phyloP scores from a whole-genome alignment of 805 yeast genomes.

The Cephaloascus albidus region DNA sequence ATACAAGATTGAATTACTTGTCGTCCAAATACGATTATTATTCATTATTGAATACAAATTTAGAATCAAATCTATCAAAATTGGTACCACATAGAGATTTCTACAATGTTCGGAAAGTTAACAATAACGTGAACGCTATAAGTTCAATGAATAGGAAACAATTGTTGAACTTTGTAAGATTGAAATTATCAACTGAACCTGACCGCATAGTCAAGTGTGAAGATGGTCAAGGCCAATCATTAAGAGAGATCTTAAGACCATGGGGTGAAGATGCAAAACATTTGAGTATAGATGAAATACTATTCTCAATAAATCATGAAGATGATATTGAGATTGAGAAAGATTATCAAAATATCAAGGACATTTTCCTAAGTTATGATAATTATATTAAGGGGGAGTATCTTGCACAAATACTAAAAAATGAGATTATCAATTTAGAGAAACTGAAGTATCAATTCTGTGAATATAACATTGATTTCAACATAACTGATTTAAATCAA shows the following conservation, averaged over 20 bases:
- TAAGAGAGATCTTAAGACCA: neutral
- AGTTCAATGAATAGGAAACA: neutral
- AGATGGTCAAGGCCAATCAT: neutral
- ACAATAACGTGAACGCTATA: neutral
- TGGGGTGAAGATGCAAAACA: neutral
- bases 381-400: conserved; percentile 26
- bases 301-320: neutral
- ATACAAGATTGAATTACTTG: conserved; percentile 18
- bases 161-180: conserved; percentile 26
- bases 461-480: conserved; percentile 24
- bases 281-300: neutral
- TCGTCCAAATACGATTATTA: conserved; percentile 23
- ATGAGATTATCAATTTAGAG: conserved; percentile 18
- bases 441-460: conserved; percentile 27
- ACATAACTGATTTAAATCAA: conserved; percentile 4
- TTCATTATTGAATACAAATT: conserved; percentile 13
- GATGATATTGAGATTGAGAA: conserved; percentile 10
- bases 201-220: conserved; percentile 14
- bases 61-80: conserved; percentile 22
- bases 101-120: conserved; percentile 32
- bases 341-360: conserved; percentile 16
- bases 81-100: conserved; percentile 31
- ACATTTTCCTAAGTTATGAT: conserved; percentile 23
- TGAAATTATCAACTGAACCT: conserved; percentile 22
- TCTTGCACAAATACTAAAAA: conserved; percentile 19